Evolutionary conservation across 805 yeast genomes (phyloP).

Genomic region (Cyberlindnera petersonii): DNA sequence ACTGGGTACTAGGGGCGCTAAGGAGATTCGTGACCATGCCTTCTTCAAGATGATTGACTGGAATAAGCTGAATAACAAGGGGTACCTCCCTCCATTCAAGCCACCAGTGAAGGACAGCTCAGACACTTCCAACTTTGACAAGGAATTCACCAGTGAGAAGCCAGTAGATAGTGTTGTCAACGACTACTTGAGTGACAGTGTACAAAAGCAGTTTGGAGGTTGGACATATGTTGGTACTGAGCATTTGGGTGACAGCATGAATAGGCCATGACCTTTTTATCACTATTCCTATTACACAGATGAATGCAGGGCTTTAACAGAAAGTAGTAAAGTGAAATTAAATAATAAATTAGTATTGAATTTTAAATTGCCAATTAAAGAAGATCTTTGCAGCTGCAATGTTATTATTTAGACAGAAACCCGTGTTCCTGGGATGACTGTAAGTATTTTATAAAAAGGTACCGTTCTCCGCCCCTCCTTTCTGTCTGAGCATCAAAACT

Average conservation of each 20-base stretch:
- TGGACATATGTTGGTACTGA: slow-evolving; percentile 90
- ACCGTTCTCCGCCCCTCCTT: too few species aligned
- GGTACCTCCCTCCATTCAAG: slow-evolving; percentile 92
- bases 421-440: too few species aligned
- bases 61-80: slow-evolving; percentile 76
- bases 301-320: too few species aligned
- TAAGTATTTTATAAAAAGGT: too few species aligned
- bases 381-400: too few species aligned
- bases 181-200: slow-evolving; percentile 85
- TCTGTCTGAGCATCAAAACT: too few species aligned
- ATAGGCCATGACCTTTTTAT: too few species aligned
- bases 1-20: slow-evolving; percentile 75
- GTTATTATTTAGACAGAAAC: too few species aligned
- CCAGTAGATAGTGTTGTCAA: slow-evolving; percentile 96
- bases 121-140: slow-evolving; percentile 92
- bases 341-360: too few species aligned
- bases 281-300: too few species aligned
- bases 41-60: slow-evolving; percentile 90
- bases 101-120: slow-evolving; percentile 82
- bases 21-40: slow-evolving; percentile 76
- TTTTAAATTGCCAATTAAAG: too few species aligned
- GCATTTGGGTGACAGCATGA: slow-evolving; percentile 34
- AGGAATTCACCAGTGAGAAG: slow-evolving; percentile 85
- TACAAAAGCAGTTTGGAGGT: slow-evolving; percentile 97
- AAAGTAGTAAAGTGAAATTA: too few species aligned